These are phyloP conservation scores for Ustilago trichophora DNA, from an alignment of 1,284 basidiomycete species.

Conservation along the genomic window DNA sequence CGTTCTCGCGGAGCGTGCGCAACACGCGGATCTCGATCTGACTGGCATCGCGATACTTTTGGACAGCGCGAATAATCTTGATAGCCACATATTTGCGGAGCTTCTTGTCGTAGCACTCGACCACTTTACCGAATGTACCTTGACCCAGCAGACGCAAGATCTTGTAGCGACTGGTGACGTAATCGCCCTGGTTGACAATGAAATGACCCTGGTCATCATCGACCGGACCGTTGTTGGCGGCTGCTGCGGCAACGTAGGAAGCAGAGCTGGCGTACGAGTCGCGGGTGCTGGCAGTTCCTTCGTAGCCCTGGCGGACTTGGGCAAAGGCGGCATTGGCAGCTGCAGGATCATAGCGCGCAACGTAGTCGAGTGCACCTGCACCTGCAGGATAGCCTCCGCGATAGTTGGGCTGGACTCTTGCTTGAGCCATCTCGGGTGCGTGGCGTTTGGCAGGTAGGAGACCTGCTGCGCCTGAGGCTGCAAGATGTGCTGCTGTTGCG, in stretches of 20 bases:
- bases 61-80: slow-evolving; percentile 81
- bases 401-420: slow-evolving; percentile 38
- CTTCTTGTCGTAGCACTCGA: slow-evolving; percentile 86
- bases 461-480: slow-evolving; percentile 23
- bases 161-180: slow-evolving; percentile 67
- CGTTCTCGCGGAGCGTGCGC: slow-evolving; percentile 86
- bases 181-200: slow-evolving; percentile 65
- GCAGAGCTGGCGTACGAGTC: slow-evolving; percentile 47
- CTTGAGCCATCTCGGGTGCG: slow-evolving; percentile 28
- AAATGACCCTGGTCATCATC: slow-evolving; percentile 69
- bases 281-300: slow-evolving; percentile 40
- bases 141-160: slow-evolving; percentile 91
- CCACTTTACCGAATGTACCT: slow-evolving; percentile 99
- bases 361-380: slow-evolving; percentile 38
- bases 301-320: slow-evolving; percentile 33
- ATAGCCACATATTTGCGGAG: slow-evolving; percentile 81
- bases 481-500: slow-evolving; percentile 17
- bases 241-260: slow-evolving; percentile 39
- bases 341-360: slow-evolving; percentile 30
- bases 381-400: slow-evolving; percentile 48
- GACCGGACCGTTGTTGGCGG: slow-evolving; percentile 40
- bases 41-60: slow-evolving; percentile 86
- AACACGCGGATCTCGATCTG: slow-evolving; percentile 98
- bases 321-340: slow-evolving; percentile 26
- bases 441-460: slow-evolving; percentile 23